Conservation (phyloP, 495 filamentous ascomycete genomes). For the Durotheca rogersii region DNA sequence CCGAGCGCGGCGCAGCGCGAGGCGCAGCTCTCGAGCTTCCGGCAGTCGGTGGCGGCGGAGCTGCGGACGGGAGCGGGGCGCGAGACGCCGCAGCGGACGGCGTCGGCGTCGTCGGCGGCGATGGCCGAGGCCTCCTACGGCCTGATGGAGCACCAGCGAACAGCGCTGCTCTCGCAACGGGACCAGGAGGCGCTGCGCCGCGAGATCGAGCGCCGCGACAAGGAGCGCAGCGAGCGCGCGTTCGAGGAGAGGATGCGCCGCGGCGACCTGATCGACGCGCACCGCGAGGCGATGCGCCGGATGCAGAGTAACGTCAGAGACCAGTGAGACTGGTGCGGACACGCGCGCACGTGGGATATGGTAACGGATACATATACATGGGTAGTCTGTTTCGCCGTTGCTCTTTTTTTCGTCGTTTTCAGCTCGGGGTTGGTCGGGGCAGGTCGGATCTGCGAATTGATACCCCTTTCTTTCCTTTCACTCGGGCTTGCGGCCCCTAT, state of each 20-base stretch:
- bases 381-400: too few species aligned
- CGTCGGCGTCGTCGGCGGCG: too few species aligned
- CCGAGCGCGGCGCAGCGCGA: slow-evolving; percentile 52
- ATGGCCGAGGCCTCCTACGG: too few species aligned
- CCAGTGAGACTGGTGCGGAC: slow-evolving; percentile 9
- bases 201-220: slow-evolving; percentile 45
- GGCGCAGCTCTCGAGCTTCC: slow-evolving; percentile 71
- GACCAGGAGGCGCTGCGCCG: slow-evolving; percentile 50
- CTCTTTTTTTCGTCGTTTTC: neutral
- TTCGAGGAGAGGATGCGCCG: slow-evolving; percentile 77
- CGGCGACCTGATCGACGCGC: slow-evolving; percentile 71
- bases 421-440: neutral
- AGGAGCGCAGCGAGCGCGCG: slow-evolving; percentile 51
- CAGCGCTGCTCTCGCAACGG: slow-evolving; percentile 42
- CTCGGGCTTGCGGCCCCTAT: too few species aligned
- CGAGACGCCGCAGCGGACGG: slow-evolving; percentile 43
- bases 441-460: slow-evolving; percentile 16
- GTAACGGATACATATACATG: slow-evolving; percentile 16
- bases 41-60: slow-evolving; percentile 68
- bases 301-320: slow-evolving; percentile 76
- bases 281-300: slow-evolving; percentile 76
- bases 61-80: slow-evolving; percentile 44
- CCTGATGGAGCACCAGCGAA: slow-evolving; percentile 50
- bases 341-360: slow-evolving; percentile 4
- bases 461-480: slow-evolving; percentile 31